These are phyloP conservation scores for Starmerella potacharoeniae DNA, from an alignment of 805 yeast species.

Conservation along the genomic window DNA sequence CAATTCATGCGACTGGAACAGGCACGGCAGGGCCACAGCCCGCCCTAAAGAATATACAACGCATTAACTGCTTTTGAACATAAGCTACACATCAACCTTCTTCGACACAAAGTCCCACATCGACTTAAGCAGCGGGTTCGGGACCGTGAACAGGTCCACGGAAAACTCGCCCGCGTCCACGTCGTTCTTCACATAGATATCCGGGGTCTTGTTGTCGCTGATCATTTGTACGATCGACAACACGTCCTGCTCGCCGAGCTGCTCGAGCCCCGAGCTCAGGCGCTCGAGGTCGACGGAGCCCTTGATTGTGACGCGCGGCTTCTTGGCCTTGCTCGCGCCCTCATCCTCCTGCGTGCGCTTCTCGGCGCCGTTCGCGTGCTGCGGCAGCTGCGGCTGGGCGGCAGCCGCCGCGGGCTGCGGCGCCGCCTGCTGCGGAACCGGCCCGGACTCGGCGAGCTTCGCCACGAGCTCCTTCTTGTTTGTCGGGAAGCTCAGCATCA, in stretches of 20 bases:
- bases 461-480: constrained; percentile 61
- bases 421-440: constrained; percentile 45
- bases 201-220: constrained; percentile 86
- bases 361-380: constrained; percentile 25
- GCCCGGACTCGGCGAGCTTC: constrained; percentile 68
- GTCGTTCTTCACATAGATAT: constrained; percentile 90
- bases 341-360: constrained; percentile 31
- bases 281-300: constrained; percentile 77
- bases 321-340: constrained; percentile 25
- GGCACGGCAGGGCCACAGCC: neutral
- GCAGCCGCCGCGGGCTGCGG: constrained; percentile 14
- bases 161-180: constrained; percentile 96
- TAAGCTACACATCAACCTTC: constrained; percentile 31
- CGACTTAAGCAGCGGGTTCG: constrained; percentile 80
- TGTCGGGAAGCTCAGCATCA: constrained; percentile 62
- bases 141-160: constrained; percentile 87
- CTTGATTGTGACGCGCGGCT: constrained; percentile 33
- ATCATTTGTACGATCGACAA: constrained; percentile 95
- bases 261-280: constrained; percentile 80
- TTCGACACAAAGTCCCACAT: constrained; percentile 89
- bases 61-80: neutral
- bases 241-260: constrained; percentile 81
- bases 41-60: neutral
- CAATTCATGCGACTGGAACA: neutral
- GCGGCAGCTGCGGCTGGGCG: constrained; percentile 1